Percentiles rank a stretch among this genome's conserved stretches.
Evolutionary conservation across 169 alveolate species (phyloP).

Genomic region (Amoebophrya sp.): DNA sequence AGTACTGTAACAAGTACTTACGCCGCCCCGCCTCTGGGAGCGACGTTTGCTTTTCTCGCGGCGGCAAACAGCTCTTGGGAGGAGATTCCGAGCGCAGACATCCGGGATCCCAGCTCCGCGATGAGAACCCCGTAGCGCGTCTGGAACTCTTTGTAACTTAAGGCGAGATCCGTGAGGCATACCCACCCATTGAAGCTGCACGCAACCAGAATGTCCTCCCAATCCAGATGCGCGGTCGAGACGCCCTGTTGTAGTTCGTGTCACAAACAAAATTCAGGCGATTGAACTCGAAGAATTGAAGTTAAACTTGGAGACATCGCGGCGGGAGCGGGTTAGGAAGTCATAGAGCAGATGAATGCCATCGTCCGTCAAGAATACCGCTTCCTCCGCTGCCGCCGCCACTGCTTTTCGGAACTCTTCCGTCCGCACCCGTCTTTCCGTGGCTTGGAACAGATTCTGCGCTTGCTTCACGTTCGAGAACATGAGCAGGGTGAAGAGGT

Average conservation of each 20-base stretch:
- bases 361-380: neutral
- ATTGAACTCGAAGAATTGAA: too few relatives aligned
- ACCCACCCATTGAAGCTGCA: neutral
- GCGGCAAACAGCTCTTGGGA: neutral
- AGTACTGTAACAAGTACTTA: too few relatives aligned
- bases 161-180: neutral
- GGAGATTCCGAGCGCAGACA: neutral
- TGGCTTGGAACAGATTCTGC: neutral
- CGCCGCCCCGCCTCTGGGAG: too few relatives aligned
- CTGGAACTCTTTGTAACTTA: neutral
- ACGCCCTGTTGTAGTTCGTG: too few relatives aligned
- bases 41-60: neutral
- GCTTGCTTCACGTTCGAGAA: neutral
- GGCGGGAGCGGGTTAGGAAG: too few relatives aligned
- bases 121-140: neutral
- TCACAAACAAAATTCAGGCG: too few relatives aligned
- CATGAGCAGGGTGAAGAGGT: neutral
- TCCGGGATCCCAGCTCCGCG: neutral
- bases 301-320: too few relatives aligned
- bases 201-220: neutral
- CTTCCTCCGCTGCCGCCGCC: neutral
- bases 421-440: neutral
- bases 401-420: neutral
- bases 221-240: neutral
- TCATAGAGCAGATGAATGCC: too few relatives aligned